These are phyloP conservation scores for Lepiota brunneoincarnata DNA, from an alignment of 768 basidiomycete species.

Conservation along the genomic window DNA sequence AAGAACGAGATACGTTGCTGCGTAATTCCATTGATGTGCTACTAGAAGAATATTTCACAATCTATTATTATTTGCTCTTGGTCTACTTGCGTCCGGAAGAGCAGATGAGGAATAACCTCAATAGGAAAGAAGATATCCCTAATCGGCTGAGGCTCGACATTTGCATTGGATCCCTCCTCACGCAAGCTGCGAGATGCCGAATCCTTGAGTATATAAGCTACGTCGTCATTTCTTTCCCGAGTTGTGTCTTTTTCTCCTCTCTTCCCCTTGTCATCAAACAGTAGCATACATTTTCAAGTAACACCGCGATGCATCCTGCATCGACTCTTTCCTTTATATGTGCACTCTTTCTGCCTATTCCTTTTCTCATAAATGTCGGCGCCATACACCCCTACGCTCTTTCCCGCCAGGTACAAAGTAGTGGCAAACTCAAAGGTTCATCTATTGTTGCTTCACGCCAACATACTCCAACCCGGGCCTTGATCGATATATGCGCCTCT, in stretches of 20 bases:
- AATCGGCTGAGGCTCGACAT: too few species aligned
- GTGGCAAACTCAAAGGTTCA: conserved; percentile 15
- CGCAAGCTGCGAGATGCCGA: too few species aligned
- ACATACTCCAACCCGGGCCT: conserved; percentile 23
- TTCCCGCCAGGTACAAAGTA: conserved; percentile 15
- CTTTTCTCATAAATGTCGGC: conserved; percentile 11
- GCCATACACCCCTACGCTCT: conserved; percentile 20
- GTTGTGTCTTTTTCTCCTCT: too few species aligned
- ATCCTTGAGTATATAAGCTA: too few species aligned
- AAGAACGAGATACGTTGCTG: conserved; percentile 38
- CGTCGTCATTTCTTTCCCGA: too few species aligned
- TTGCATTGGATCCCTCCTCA: too few species aligned
- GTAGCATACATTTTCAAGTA: background rate
- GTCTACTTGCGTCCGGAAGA: background rate
- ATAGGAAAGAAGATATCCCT: too few species aligned
- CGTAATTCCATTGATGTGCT: background rate
- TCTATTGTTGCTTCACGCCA: conserved; percentile 22
- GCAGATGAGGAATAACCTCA: too few species aligned
- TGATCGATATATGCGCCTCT: conserved; percentile 31
- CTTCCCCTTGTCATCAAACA: background rate
- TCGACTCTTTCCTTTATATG: conserved; percentile 18
- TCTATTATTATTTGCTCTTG: background rate
- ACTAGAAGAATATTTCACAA: background rate
- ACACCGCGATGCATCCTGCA: conserved; percentile 22
- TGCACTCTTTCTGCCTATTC: conserved; percentile 16